Evolutionary conservation across 169 alveolate genomes (phyloP), one percentile per base, ranked within the genome.

Genomic region (Eimeria sp.): DNA sequence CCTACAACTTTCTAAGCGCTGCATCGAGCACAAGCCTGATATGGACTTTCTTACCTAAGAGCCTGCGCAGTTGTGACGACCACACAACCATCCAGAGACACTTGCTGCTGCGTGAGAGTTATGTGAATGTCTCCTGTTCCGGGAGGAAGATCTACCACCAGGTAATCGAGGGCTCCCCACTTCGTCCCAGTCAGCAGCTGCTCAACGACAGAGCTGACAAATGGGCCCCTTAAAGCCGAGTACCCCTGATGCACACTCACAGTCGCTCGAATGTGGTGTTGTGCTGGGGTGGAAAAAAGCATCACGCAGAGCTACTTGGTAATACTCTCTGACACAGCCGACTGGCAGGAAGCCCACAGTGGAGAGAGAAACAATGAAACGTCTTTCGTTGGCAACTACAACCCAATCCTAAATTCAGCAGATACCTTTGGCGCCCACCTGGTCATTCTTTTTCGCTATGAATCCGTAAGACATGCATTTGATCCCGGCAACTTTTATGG

Each of bases 101-200:
- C 95, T 96, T 98, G 96, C 82, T 99, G 97, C 95, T 99, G 99
- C 91, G 99, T 99, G 60, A 99, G 97, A 76, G 99, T 98, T 64
- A 99, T 97, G 96, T 99, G 99, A 83, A 99, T 99, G 96, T 99
- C 99, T 64, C 99, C 99, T 16, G 99, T 99, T 1, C 99, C 99
- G 10, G 99, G 99, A 3, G 99, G 99, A 90, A 99, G 97, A 97
- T 99, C 99, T 64, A 99, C 97, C 25, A 99, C 98, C 95, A 99
- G 97, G 91, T 99, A 99, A 95, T 99, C 99, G 85, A 99, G 97
- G 25, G 98, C 99, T n/a, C 99, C 99, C 99, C 99, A 99, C 88
- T 33, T 49, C 56, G 96, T 95, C 43, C 95, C 91, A n/a, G 97
- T 85, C 27, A 95, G 77, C 95, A 95, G 62, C 88, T 95, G 97